phyloP scores from a whole-genome alignment of 768 basidiomycete species.

The Mrakia gelida region DNA sequence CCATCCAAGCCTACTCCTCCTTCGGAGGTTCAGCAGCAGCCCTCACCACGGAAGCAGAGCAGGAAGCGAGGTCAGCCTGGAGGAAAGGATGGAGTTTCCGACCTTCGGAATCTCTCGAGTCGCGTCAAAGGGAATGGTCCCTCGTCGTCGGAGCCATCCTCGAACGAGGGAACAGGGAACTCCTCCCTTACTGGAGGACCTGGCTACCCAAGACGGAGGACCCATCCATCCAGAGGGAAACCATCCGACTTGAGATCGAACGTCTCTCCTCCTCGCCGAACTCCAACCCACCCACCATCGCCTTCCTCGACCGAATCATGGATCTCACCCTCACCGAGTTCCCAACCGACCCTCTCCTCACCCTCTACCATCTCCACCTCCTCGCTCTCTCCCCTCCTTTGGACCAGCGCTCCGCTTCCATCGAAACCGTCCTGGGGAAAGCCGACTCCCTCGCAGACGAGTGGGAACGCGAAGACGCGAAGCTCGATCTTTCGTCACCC shows the following conservation, averaged over 20 bases:
- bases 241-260: background rate
- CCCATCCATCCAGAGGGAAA: background rate
- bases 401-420: background rate
- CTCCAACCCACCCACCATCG: background rate
- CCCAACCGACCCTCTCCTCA: background rate
- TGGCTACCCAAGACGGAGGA: conserved; percentile 14
- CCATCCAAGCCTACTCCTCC: conserved; percentile 10
- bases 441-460: background rate
- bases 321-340: background rate
- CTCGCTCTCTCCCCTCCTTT: background rate
- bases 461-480: background rate
- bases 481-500: background rate
- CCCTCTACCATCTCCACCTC: conserved; percentile 8
- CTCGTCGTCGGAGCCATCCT: conserved; percentile 9
- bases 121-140: background rate
- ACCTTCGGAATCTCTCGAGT: background rate
- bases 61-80: background rate
- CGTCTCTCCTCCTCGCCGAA: background rate
- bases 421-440: background rate
- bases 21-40: background rate
- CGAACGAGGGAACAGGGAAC: background rate
- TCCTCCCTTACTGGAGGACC: background rate
- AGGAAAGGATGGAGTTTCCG: background rate
- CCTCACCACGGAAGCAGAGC: background rate
- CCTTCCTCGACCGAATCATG: background rate